Percentiles rank a stretch among this genome's conserved stretches.
Conservation (phyloP, 176 grass and related monocot genomes). For the Oryza coarctata region DNA sequence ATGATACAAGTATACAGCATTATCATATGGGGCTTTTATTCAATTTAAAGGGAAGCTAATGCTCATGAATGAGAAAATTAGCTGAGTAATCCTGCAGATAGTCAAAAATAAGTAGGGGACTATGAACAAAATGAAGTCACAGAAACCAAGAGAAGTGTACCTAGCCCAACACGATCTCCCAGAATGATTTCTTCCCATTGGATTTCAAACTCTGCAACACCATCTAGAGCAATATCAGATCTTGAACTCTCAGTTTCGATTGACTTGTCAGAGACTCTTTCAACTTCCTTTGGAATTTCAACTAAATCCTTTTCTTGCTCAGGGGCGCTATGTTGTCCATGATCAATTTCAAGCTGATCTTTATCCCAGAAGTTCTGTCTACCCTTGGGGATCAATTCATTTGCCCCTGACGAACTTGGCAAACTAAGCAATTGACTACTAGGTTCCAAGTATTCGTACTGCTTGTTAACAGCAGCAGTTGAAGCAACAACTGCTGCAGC, state of each 20-base stretch:
- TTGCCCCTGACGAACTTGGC: conserved; percentile 46
- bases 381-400: conserved; percentile 40
- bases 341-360: conserved; percentile 49
- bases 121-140: conserved; percentile 16
- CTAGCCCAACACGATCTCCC: conserved; percentile 89
- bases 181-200: conserved; percentile 91
- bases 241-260: conserved; percentile 76
- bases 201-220: conserved; percentile 90
- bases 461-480: conserved; percentile 78
- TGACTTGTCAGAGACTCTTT: conserved; percentile 76
- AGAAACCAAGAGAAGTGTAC: conserved; percentile 49
- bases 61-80: conserved; percentile 11
- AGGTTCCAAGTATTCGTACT: conserved; percentile 55
- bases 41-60: conserved; percentile 11
- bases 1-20: not conserved
- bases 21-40: not conserved
- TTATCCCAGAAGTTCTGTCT: conserved; percentile 40
- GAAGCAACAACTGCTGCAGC: conserved; percentile 97
- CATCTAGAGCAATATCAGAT: conserved; percentile 82
- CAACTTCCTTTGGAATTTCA: conserved; percentile 60
- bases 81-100: conserved; percentile 6
- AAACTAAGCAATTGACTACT: conserved; percentile 49
- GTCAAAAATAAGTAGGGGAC: not conserved
- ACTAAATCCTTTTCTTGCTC: conserved; percentile 44
- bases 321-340: conserved; percentile 46